Percentiles rank a stretch among this genome's conserved stretches.
Conservation (phyloP, 805 yeast genomes). For the Barnettozyma pratensis region DNA sequence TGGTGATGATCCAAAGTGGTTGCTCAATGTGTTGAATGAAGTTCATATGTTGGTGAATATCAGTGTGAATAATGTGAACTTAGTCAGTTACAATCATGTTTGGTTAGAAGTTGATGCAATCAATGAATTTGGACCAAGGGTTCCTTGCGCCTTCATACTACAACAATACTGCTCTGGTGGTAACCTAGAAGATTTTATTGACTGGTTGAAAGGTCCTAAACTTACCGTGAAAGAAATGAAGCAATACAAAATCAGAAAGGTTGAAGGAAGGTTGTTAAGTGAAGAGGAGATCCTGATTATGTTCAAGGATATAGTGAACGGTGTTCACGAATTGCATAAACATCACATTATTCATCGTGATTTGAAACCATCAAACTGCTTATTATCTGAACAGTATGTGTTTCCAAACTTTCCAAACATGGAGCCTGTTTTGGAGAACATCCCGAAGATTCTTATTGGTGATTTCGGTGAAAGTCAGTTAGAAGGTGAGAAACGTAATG, state of each 20-base stretch:
- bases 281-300: slow-evolving; percentile 63
- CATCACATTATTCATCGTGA: slow-evolving; percentile 84
- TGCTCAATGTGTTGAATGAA: slow-evolving; percentile 68
- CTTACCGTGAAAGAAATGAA: slow-evolving; percentile 34
- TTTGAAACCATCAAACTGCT: slow-evolving; percentile 83
- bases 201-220: slow-evolving; percentile 31
- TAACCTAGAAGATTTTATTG: slow-evolving; percentile 65
- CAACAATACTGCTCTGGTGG: slow-evolving; percentile 92
- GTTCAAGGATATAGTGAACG: slow-evolving; percentile 61
- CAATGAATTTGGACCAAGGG: slow-evolving; percentile 46
- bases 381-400: slow-evolving; percentile 35
- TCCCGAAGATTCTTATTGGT: slow-evolving; percentile 74
- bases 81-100: slow-evolving; percentile 84
- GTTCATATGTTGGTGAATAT: slow-evolving; percentile 59
- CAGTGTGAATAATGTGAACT: slow-evolving; percentile 48
- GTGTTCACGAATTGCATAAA: slow-evolving; percentile 66
- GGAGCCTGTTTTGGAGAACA: slow-evolving; percentile 15
- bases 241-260: slow-evolving; percentile 25
- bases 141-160: slow-evolving; percentile 73
- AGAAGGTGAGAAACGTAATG: slow-evolving; percentile 56
- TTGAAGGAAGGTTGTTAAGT: slow-evolving; percentile 34
- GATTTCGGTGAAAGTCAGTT: slow-evolving; percentile 89
- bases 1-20: slow-evolving; percentile 68
- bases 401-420: slow-evolving; percentile 10
- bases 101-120: slow-evolving; percentile 72